Evolutionary conservation across 257 asterid species (phyloP).

Genomic region (Galeopsis tetrahit): DNA sequence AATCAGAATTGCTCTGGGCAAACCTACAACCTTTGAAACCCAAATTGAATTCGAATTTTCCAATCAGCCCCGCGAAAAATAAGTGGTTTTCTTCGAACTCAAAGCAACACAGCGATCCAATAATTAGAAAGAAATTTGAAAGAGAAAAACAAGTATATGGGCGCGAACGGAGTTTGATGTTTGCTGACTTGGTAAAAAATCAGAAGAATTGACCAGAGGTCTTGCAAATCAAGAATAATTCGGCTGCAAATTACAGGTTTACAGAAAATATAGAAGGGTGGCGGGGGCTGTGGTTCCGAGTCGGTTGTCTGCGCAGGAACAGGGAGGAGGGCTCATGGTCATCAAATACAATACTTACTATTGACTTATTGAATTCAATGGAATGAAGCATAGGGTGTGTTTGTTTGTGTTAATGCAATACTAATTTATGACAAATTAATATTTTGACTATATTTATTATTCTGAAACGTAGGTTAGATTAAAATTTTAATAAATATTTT

Average conservation of each 20-base stretch:
- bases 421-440: too few relatives aligned
- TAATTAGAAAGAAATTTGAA: neutral
- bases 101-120: conserved; percentile 29
- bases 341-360: neutral
- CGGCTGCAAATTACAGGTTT: conserved; percentile 24
- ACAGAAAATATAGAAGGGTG: conserved; percentile 6
- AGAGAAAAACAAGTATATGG: conserved; percentile 17
- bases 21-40: conserved; percentile 37
- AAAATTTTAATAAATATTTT: too few relatives aligned
- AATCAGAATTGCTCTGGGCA: conserved; percentile 22
- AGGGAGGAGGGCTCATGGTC: neutral
- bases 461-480: too few relatives aligned
- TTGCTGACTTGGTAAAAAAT: conserved; percentile 34
- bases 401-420: too few relatives aligned
- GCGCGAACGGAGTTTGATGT: conserved; percentile 31
- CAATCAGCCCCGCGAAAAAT: conserved; percentile 28
- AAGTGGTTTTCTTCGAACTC: conserved; percentile 10
- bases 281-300: conserved; percentile 1
- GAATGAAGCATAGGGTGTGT: too few relatives aligned
- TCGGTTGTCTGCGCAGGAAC: conserved; percentile 24
- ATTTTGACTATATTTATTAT: too few relatives aligned
- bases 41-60: conserved; percentile 31
- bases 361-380: neutral
- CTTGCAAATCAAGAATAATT: conserved; percentile 15
- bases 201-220: conserved; percentile 22